Evolutionary conservation across 2,329 filamentous ascomycete genomes (phyloP).

Genomic region (Talaromyces sp.): DNA sequence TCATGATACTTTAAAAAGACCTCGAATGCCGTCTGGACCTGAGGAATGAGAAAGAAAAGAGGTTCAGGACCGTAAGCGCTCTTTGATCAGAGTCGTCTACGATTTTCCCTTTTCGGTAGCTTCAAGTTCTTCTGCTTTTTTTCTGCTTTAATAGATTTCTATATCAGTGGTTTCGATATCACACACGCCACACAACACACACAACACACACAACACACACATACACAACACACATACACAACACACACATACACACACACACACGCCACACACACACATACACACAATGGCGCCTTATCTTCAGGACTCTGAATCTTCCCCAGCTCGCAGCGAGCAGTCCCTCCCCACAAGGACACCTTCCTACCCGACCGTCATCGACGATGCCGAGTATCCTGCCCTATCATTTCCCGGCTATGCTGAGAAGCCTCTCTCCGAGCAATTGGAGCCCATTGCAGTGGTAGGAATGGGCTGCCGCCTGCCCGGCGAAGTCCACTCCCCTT

Average conservation of each 20-base stretch:
- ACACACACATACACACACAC: not conserved
- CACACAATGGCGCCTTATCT: not conserved
- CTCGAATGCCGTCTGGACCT: not conserved
- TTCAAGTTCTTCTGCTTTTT: not conserved
- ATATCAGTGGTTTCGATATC: not conserved
- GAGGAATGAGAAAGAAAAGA: not conserved
- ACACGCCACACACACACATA: not conserved
- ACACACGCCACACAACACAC: not conserved
- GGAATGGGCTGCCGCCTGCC: constrained; percentile 19
- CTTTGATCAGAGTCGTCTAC: not conserved
- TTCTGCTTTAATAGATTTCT: not conserved
- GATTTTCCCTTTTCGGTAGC: not conserved
- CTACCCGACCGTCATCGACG: constrained; percentile 5
- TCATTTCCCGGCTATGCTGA: constrained; percentile 2
- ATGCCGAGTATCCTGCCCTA: constrained; percentile 3
- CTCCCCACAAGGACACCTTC: not conserved
- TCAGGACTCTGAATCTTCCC: not conserved
- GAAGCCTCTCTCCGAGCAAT: constrained; percentile 8
- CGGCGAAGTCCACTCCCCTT: not conserved
- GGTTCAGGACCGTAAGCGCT: not conserved
- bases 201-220: not conserved
- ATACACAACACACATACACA: not conserved
- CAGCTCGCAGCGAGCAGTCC: not conserved
- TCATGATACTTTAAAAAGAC: constrained; percentile 1
- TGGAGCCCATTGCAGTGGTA: constrained; percentile 19